Percentiles rank a stretch among this genome's conserved stretches.
Conservation (phyloP, 192 early-diverging fungal genomes). For the Mortierella claussenii region DNA sequence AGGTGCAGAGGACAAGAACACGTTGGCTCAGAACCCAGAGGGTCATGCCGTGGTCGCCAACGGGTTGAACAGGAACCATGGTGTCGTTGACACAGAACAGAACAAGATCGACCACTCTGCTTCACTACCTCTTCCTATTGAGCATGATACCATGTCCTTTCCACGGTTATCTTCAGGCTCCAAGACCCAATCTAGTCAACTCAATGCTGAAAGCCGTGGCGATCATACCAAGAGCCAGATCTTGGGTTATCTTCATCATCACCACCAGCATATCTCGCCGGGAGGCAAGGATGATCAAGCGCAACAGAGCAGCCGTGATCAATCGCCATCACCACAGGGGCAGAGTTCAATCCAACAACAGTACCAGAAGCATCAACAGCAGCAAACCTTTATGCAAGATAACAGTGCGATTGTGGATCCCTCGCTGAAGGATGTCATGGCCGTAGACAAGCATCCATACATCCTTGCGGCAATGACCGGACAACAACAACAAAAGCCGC, state of each 20-base stretch:
- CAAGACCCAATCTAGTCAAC: neutral
- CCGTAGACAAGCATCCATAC: too few relatives aligned
- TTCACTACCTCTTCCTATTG: too few relatives aligned
- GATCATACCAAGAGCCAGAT: neutral
- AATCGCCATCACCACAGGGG: neutral
- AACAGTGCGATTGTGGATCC: neutral
- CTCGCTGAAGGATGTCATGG: slow-evolving; percentile 3
- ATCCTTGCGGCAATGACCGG: neutral
- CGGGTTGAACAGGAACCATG: slow-evolving; percentile 29
- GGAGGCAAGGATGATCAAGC: too few relatives aligned
- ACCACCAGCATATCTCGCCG: slow-evolving; percentile 7
- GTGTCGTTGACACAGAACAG: neutral
- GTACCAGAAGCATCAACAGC: slow-evolving; percentile 1
- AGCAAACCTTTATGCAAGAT: neutral
- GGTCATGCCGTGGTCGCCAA: slow-evolving; percentile 9
- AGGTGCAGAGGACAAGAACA: neutral
- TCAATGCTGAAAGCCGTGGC: neutral
- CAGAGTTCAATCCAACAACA: neutral
- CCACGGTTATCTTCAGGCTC: neutral
- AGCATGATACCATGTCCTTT: neutral
- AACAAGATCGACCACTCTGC: too few relatives aligned
- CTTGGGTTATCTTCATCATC: slow-evolving; percentile 8
- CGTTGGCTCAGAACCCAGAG: neutral
- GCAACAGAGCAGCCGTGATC: neutral
- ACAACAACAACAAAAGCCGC: neutral